Evolutionary conservation across 257 asterid species (phyloP).

Genomic region (Solanum verrucosum): DNA sequence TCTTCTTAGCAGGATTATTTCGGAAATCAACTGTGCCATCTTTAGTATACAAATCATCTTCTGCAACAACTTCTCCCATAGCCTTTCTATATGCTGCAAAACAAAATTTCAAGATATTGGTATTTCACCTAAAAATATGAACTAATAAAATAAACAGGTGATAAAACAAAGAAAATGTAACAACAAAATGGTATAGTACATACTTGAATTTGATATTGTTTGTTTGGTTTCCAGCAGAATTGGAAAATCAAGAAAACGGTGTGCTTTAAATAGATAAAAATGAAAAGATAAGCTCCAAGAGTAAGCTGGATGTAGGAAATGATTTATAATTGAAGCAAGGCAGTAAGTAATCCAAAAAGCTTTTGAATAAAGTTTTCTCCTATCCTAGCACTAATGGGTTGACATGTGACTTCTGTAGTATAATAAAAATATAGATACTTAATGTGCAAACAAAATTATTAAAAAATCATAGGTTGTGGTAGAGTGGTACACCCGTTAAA

Average conservation of each 20-base stretch:
- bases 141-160: not conserved
- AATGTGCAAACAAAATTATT: not conserved
- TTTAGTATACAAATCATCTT: constrained; percentile 46
- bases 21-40: constrained; percentile 67
- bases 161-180: not conserved
- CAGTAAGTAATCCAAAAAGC: not conserved
- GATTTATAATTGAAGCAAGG: not conserved
- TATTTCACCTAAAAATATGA: not conserved
- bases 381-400: not conserved
- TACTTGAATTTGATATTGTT: not conserved
- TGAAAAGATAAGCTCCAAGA: not conserved
- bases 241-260: not conserved
- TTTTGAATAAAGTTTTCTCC: not conserved
- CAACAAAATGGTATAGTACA: not conserved
- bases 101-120: not conserved
- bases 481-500: no score
- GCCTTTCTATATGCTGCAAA: not conserved
- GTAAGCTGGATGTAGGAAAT: not conserved
- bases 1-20: constrained; percentile 56
- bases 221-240: not conserved
- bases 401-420: not conserved
- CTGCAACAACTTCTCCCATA: constrained; percentile 10
- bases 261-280: not conserved
- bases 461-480: not conserved
- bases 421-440: not conserved